phyloP scores from a whole-genome alignment of 139 green algal genomes.

The Desmodesmus armatus region DNA sequence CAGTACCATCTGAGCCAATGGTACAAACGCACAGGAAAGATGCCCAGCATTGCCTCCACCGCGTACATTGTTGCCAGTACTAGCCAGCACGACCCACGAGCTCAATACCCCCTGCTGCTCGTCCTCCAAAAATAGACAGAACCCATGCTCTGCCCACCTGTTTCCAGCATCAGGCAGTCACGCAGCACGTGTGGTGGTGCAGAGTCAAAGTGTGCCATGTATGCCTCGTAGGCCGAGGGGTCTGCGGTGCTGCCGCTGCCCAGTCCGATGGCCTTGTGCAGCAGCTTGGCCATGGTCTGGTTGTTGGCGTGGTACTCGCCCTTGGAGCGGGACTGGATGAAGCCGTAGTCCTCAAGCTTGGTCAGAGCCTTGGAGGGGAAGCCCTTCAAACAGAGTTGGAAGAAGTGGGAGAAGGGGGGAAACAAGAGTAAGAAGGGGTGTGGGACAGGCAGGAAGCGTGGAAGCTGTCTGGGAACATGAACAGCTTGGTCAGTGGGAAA shows the following conservation, averaged over 20 bases:
- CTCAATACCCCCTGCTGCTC: too few species aligned
- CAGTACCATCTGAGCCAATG: too few species aligned
- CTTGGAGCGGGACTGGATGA: constrained; percentile 90
- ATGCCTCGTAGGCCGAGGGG: constrained; percentile 84
- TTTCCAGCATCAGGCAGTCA: constrained; percentile 91
- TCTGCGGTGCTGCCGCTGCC: constrained; percentile 63
- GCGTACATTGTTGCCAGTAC: too few species aligned
- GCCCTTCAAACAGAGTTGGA: constrained; percentile 87
- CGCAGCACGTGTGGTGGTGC: constrained; percentile 85
- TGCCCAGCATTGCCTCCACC: too few species aligned
- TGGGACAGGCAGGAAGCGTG: too few species aligned
- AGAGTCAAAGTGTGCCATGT: constrained; percentile 89
- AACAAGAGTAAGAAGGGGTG: too few species aligned
- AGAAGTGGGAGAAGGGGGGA: too few species aligned
- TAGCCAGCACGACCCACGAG: constrained; percentile 72
- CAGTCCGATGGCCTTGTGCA: constrained; percentile 98
- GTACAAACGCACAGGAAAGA: too few species aligned
- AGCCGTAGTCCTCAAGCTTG: constrained; percentile 98
- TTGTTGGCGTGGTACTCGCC: constrained; percentile 99
- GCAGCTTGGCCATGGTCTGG: constrained; percentile 98
- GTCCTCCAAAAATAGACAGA: neutral
- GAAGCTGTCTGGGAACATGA: too few species aligned
- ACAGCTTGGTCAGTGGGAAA: too few species aligned
- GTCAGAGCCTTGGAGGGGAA: constrained; percentile 93
- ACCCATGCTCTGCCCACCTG: constrained; percentile 67